phyloP scores from a whole-genome alignment of 768 basidiomycete genomes.

The Phlegmacium glaucopus region DNA sequence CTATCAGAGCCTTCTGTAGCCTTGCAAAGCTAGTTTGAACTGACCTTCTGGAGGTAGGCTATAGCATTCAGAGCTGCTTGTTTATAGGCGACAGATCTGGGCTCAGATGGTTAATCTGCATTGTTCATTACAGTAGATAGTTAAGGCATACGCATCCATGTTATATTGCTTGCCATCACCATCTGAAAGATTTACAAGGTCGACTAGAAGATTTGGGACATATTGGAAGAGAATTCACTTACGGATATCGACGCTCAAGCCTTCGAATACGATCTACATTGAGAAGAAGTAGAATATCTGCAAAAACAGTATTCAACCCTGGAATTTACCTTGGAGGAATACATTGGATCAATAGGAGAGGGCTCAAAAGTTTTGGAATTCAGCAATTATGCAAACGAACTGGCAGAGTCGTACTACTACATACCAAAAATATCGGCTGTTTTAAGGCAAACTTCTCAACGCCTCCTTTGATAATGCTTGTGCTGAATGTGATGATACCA shows the following conservation, averaged over 20 bases:
- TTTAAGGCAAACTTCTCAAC: constrained; percentile 70
- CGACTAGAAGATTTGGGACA: no score
- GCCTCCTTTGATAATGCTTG: constrained; percentile 71
- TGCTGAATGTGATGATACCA: constrained; percentile 69
- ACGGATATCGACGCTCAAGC: constrained; percentile 71
- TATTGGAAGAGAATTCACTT: constrained; percentile 23
- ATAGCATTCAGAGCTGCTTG: constrained; percentile 78
- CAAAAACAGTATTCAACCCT: neutral
- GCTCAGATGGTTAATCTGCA: no score
- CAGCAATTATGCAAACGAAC: neutral
- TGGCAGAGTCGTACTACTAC: no score
- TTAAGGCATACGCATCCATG: constrained; percentile 64
- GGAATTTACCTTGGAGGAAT: constrained; percentile 54
- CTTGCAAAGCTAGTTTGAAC: neutral
- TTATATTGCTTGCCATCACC: constrained; percentile 74
- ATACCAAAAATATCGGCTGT: constrained; percentile 72
- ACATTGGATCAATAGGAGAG: constrained; percentile 71
- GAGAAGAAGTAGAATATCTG: neutral
- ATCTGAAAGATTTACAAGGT: no score
- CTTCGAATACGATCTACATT: constrained; percentile 65
- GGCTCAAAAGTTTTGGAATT: constrained; percentile 37
- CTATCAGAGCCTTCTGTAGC: neutral
- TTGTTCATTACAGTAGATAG: no score
- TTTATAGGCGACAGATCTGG: constrained; percentile 74
- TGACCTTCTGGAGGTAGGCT: constrained; percentile 64